Base-by-base conservation (phyloP, 2,329 filamentous ascomycete genomes). In the Mollisia scopiformis region DNA sequence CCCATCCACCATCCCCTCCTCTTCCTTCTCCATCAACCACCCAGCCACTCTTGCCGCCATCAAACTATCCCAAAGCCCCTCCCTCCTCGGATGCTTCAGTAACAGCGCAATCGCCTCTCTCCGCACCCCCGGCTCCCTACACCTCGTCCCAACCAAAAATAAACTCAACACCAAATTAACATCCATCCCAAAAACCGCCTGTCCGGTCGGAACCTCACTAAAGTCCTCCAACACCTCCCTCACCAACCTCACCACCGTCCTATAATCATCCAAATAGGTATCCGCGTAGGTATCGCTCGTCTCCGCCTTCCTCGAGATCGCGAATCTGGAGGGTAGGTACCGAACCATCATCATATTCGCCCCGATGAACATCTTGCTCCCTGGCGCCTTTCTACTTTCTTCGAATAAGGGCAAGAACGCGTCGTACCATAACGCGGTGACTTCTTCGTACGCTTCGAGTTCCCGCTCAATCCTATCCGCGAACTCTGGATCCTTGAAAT, bases 41-140 rank as follows among this genome's bases (percentile, higher is more conserved):
- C 51, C 52, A 1, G 50, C 50, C 2, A 62, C 55, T 33, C 21
- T 62, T 13, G 51, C 55, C 6, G 50, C 51, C 55, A 62, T 58
- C 31, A 58, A 33, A 37, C 59, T 58, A 47, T 62, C 59, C 54
- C 33, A 55, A 41, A 62, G 31, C 6, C 59, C 55, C 25, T 62
- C 55, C 19, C 59, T 25, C 19, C 59, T 50, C 2, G 59, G 55
- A 56, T 58, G 23, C 33, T 50, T 55, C 3, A 51, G 10, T 8
- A 62, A 41, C 35, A 62, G 16, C 11, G 27, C 27, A 16, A 62
- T 62, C 6, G 55, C 50, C 6, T 50, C 21, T 43, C 59, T 50
- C 6, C 59, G 28, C 23, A 62, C 41, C 7, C 10, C 27, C 19
- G 30, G 16, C 8, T 62, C 43, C 33, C 51, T 49, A 55, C 55